phyloP scores from a whole-genome alignment of 306 rosid genomes.

The Leucaena leucocephala region DNA sequence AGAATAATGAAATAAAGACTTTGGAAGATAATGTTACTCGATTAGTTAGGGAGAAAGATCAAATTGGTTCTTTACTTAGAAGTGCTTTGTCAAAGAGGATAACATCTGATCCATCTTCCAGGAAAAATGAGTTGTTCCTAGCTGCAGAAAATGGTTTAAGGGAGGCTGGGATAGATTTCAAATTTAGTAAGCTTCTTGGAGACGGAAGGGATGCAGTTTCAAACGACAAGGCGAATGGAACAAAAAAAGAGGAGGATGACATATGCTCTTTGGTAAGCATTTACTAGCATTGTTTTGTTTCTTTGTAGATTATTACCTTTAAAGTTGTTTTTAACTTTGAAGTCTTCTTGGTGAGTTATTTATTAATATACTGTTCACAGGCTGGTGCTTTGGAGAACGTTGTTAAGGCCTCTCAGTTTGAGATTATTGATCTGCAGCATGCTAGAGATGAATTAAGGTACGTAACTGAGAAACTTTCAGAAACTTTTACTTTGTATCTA shows the following conservation, averaged over 20 bases:
- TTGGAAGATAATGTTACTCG: conserved; percentile 70
- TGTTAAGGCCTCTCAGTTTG: conserved; percentile 91
- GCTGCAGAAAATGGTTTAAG: conserved; percentile 90
- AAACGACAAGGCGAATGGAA: conserved; percentile 44
- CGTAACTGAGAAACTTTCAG: not conserved
- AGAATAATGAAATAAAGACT: conserved; percentile 56
- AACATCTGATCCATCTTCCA: conserved; percentile 55
- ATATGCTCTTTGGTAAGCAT: conserved; percentile 71
- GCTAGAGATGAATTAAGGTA: conserved; percentile 79
- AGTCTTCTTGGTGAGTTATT: conserved; percentile 31
- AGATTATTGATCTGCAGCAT: conserved; percentile 85
- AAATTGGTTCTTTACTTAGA: conserved; percentile 86
- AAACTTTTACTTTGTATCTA: not conserved
- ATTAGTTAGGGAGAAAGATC: conserved; percentile 82
- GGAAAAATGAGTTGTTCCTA: conserved; percentile 64
- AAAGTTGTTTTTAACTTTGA: conserved; percentile 18
- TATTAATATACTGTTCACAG: conserved; percentile 44
- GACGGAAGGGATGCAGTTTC: conserved; percentile 44
- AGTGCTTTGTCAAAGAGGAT: conserved; percentile 78
- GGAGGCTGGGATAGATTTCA: conserved; percentile 86
- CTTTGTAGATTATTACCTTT: conserved; percentile 20
- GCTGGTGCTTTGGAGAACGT: conserved; percentile 95
- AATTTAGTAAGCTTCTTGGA: conserved; percentile 75
- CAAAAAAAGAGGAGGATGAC: conserved; percentile 71
- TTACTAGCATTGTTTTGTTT: not conserved